These are phyloP conservation scores for Globisporangium heterothallicum DNA, from an alignment of 352 stramenopile genomes.

Conservation along the genomic window DNA sequence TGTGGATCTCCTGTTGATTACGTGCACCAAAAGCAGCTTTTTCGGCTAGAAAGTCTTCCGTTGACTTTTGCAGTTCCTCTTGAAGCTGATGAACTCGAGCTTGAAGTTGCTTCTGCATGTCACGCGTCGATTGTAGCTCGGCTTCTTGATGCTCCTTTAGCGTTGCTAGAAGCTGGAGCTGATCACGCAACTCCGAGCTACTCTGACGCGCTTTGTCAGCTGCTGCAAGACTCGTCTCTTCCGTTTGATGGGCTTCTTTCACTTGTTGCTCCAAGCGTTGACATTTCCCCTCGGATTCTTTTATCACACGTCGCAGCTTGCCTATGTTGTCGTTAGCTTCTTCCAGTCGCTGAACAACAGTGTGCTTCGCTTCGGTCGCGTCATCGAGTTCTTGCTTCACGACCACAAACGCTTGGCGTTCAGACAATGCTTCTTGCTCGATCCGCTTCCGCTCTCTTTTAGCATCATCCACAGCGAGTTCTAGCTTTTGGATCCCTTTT, in stretches of 20 bases:
- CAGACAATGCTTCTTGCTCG: constrained; percentile 44
- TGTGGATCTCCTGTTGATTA: constrained; percentile 16
- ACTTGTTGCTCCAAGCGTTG: constrained; percentile 26
- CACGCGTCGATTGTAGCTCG: constrained; percentile 24
- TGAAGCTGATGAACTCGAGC: constrained; percentile 22
- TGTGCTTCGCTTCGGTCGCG: constrained; percentile 34
- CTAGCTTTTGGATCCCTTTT: constrained; percentile 69
- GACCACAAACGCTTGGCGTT: constrained; percentile 45
- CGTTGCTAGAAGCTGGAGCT: constrained; percentile 15
- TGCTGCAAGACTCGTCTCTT: constrained; percentile 14
- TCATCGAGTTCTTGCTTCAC: constrained; percentile 54
- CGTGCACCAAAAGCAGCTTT: constrained; percentile 17
- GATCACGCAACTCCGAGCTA: constrained; percentile 14
- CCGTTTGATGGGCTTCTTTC: constrained; percentile 11
- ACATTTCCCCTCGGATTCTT: constrained; percentile 30
- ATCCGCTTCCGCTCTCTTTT: constrained; percentile 42
- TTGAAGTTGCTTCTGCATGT: constrained; percentile 27
- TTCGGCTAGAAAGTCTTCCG: constrained; percentile 21
- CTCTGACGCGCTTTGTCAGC: neutral
- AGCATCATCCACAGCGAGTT: constrained; percentile 37
- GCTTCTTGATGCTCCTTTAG: constrained; percentile 24
- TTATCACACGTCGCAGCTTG: constrained; percentile 45
- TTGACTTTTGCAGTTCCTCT: constrained; percentile 20
- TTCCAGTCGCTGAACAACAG: constrained; percentile 47
- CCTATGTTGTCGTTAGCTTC: constrained; percentile 70